These are phyloP conservation scores for Brettanomyces sp. DNA, from an alignment of 805 yeast species.

Conservation along the genomic window DNA sequence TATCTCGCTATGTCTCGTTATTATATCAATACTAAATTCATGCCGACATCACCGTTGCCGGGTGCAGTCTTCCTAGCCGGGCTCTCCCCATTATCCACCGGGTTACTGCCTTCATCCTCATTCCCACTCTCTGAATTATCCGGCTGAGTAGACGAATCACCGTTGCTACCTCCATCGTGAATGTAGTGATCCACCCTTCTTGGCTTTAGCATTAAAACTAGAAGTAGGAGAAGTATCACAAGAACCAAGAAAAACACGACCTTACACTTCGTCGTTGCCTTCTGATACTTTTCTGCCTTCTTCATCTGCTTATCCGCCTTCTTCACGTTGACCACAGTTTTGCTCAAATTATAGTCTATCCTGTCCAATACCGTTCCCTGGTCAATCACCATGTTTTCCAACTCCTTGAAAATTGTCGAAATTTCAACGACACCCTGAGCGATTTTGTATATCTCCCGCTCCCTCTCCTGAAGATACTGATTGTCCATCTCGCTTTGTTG, in stretches of 20 bases:
- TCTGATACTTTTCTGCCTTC: slow-evolving; percentile 74
- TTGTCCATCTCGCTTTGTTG: slow-evolving; percentile 30
- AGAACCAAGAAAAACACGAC: slow-evolving; percentile 65
- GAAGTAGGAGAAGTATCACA: slow-evolving; percentile 60
- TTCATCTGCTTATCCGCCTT: slow-evolving; percentile 70
- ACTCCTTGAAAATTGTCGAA: slow-evolving; percentile 84
- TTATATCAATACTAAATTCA: no score
- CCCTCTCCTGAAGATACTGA: slow-evolving; percentile 56
- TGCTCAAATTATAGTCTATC: slow-evolving; percentile 83
- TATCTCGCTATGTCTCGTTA: no score
- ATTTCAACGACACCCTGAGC: slow-evolving; percentile 94
- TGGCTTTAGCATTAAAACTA: slow-evolving; percentile 65
- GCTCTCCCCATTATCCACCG: no score
- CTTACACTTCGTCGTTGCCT: slow-evolving; percentile 85
- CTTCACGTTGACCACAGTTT: slow-evolving; percentile 67
- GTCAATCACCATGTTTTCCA: slow-evolving; percentile 86
- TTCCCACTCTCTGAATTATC: slow-evolving; percentile 3
- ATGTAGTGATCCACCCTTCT: slow-evolving; percentile 21
- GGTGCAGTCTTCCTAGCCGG: not conserved
- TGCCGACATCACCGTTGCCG: no score
- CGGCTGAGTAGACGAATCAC: not conserved
- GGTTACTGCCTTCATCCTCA: not conserved
- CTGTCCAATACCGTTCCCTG: slow-evolving; percentile 93
- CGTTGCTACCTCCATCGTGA: slow-evolving; percentile 10
- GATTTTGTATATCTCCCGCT: slow-evolving; percentile 77